phyloP scores from a whole-genome alignment of 1,139 yeast genomes.

The Groenewaldozyma auringiensis region DNA sequence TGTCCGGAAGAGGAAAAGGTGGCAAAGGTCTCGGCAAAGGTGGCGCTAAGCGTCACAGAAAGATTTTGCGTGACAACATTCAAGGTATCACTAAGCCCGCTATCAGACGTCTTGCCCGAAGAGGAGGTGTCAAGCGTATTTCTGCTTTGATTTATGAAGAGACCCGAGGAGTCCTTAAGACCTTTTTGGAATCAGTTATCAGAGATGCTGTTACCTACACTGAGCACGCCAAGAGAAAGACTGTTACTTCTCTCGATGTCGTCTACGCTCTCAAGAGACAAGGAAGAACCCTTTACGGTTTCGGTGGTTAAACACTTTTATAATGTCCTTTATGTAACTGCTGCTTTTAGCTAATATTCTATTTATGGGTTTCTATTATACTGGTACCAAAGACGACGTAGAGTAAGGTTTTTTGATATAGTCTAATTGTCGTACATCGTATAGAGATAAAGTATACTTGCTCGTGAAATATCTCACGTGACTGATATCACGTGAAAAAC shows the following conservation, averaged over 20 bases:
- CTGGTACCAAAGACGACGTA: too few species aligned
- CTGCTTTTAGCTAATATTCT: neutral
- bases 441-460: too few species aligned
- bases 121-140: slow-evolving; percentile 99
- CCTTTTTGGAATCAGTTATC: slow-evolving; percentile 94
- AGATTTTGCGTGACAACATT: slow-evolving; percentile 97
- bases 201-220: slow-evolving; percentile 99
- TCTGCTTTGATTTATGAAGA: slow-evolving; percentile 98
- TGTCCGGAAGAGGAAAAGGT: slow-evolving; percentile 99
- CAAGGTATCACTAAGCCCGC: slow-evolving; percentile 99
- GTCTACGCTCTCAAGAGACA: slow-evolving; percentile 99
- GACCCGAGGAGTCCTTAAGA: slow-evolving; percentile 93
- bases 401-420: too few species aligned
- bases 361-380: neutral
- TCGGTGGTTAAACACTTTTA: slow-evolving; percentile 72
- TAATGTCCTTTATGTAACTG: slow-evolving; percentile 4
- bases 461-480: too few species aligned
- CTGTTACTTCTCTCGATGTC: slow-evolving; percentile 97
- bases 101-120: slow-evolving; percentile 99
- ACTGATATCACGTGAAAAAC: too few species aligned
- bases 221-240: slow-evolving; percentile 99
- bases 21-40: slow-evolving; percentile 98
- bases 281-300: slow-evolving; percentile 99
- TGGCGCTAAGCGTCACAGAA: slow-evolving; percentile 99
- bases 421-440: too few species aligned